Base-by-base conservation (phyloP, 805 yeast genomes). In the Saturnispora dispora region DNA sequence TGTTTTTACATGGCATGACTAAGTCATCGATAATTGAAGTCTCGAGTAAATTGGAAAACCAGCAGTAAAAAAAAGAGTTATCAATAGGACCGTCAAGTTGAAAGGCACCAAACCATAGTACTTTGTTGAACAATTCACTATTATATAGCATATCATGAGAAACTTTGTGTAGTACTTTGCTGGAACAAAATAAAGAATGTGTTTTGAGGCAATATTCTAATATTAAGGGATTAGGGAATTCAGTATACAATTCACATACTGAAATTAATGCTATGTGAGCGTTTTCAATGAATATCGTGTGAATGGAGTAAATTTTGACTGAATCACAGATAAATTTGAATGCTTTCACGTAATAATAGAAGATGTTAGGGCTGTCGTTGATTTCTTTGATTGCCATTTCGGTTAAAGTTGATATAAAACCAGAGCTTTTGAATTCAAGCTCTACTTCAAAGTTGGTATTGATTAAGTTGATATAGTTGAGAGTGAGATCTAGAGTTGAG, bases 151-250 rank as follows among this genome's bases (percentile, higher is more conserved):
- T 4, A 6, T 17, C 27, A 17, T 20, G 47, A 10, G 41, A 23
- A 2, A 48, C 47, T 10, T 25, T 22, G 17, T 23, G 11, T 35
- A 48, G 17, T 9, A 33, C 11, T 15, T 30, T 13, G 20, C 47
- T 43, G 2, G 51, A 48, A 35, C 36, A 41, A 35, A 48, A 42
- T 3, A 48, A 35, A 8, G 51, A 48, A 20, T 48, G 51, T 4
- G 47, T 43, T 36, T 43, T 48, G 11, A 48, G 43, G 15, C 51
- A 48, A 17, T 48, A 48, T 28, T 48, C 51, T 15, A 49, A 44
- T 15, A 37, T 22, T 8, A 23, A 15, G 17, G 35, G 22, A 13
- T 36, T 44, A 36, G 44, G 47, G 7, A 49, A 11, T 3, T 36
- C 37, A 8, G 22, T 8, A 30, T 44, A 37, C 3, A 20, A 7